These are phyloP conservation scores for Syzygium malaccense DNA, from an alignment of 441 rosid genomes.

Conservation along the genomic window DNA sequence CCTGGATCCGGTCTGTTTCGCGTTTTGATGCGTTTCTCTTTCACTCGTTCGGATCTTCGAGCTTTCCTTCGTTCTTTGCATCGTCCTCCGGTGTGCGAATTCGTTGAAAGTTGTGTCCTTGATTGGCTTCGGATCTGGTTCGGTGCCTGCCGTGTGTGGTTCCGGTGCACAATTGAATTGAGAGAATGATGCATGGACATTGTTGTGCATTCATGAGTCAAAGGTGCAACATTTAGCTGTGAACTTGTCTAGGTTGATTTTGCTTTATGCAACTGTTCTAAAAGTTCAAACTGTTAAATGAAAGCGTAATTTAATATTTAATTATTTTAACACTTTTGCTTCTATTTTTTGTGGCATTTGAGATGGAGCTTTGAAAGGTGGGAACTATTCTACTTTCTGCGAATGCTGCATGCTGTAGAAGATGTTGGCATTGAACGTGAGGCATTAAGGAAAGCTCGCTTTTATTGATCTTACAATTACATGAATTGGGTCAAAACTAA, in stretches of 20 bases:
- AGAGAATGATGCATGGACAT: constrained; percentile 19
- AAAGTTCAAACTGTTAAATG: too few relatives aligned
- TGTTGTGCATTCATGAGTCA: not conserved
- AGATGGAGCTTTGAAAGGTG: not conserved
- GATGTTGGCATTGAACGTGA: not conserved
- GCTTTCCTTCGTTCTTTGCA: not conserved
- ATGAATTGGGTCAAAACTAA: not conserved
- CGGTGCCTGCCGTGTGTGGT: not conserved
- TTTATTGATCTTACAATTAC: not conserved
- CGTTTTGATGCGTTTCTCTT: not conserved
- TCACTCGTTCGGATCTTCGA: not conserved
- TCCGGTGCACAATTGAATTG: constrained; percentile 8
- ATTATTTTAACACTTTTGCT: not conserved
- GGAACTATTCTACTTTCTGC: not conserved
- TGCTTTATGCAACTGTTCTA: not conserved
- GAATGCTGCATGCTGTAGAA: not conserved
- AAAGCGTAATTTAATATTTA: too few relatives aligned
- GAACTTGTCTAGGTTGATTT: not conserved
- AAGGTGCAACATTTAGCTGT: not conserved
- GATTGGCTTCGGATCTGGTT: not conserved
- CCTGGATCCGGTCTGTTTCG: constrained; percentile 17
- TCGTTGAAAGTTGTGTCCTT: not conserved
- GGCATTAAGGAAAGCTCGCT: not conserved
- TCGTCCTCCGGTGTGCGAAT: not conserved
- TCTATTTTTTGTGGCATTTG: not conserved